Conservation (phyloP, 148 eudicot species). For the Diospyros kaki region DNA sequence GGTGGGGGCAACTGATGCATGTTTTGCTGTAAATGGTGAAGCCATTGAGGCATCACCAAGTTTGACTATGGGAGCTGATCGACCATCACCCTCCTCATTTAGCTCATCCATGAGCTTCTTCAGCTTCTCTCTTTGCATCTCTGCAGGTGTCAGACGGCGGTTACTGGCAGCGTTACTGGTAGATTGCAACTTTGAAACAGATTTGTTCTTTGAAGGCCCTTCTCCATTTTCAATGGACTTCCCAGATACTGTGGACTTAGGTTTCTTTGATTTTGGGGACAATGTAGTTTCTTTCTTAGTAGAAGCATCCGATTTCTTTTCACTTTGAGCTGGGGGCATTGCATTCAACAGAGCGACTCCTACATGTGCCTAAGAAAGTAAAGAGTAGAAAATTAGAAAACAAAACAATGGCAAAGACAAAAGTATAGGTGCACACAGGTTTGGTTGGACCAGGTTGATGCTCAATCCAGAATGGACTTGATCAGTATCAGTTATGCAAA, state of each 20-base stretch:
- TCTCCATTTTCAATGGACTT: conserved; percentile 46
- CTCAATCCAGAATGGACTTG: too few relatives aligned
- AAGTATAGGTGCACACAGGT: not conserved
- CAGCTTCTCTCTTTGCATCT: conserved; percentile 68
- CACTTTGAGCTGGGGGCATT: conserved; percentile 46
- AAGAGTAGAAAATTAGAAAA: not conserved
- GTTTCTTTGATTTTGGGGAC: conserved; percentile 54
- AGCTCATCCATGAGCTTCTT: conserved; percentile 83
- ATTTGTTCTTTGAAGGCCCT: conserved; percentile 43
- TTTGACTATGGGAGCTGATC: conserved; percentile 77
- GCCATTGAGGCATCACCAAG: conserved; percentile 99
- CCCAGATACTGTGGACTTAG: conserved; percentile 31
- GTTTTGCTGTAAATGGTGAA: conserved; percentile 98
- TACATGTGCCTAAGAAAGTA: conserved; percentile 65
- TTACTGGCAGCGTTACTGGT: conserved; percentile 41
- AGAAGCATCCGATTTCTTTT: conserved; percentile 35
- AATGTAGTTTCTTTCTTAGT: conserved; percentile 44
- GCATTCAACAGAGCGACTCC: conserved; percentile 91
- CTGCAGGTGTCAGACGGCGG: conserved; percentile 69
- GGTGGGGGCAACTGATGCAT: conserved; percentile 83
- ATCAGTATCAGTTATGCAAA: too few relatives aligned
- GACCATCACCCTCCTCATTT: conserved; percentile 83
- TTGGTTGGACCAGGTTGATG: too few relatives aligned
- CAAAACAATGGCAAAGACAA: too few relatives aligned
- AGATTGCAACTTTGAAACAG: conserved; percentile 39